Percentiles rank a stretch among this genome's conserved stretches.
phyloP scores from a whole-genome alignment of 2,329 filamentous ascomycete species.

The Aspergillus latus region DNA sequence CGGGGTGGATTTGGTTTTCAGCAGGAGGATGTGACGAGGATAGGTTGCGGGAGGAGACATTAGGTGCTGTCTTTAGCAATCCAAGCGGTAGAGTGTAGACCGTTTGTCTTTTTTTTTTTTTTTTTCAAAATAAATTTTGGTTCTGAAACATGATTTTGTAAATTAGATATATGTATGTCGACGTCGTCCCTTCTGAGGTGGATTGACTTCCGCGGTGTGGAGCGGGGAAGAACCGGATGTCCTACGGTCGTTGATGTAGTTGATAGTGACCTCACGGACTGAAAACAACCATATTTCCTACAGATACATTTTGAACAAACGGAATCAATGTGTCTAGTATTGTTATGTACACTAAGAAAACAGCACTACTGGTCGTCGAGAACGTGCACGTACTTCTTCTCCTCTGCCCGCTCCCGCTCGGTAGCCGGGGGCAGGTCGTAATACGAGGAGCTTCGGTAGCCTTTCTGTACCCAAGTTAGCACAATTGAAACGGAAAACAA shows the following conservation, averaged over 20 bases:
- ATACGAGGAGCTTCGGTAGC: slow-evolving; percentile 81
- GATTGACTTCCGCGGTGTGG: neutral
- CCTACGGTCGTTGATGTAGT: neutral
- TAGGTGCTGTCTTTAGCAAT: neutral
- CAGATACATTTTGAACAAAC: slow-evolving; percentile 25
- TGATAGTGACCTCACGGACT: neutral
- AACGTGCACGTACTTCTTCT: slow-evolving; percentile 96
- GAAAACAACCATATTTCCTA: neutral
- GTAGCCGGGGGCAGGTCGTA: slow-evolving; percentile 94
- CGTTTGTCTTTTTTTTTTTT: too few species aligned
- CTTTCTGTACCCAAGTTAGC: slow-evolving; percentile 52
- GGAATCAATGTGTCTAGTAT: slow-evolving; percentile 39
- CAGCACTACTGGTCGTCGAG: slow-evolving; percentile 72
- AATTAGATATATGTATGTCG: neutral
- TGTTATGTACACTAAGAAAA: slow-evolving; percentile 43
- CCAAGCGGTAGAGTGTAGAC: too few species aligned
- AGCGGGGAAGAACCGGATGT: slow-evolving; percentile 1
- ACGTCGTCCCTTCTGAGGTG: neutral
- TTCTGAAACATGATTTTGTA: neutral
- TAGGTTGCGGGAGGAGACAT: slow-evolving; percentile 1
- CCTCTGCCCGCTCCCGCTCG: slow-evolving; percentile 89
- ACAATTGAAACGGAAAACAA: too few species aligned
- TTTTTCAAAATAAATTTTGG: neutral
- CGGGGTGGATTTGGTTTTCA: slow-evolving; percentile 49
- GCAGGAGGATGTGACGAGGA: slow-evolving; percentile 44